Base-by-base conservation (phyloP, 306 rosid genomes). In the Coriaria nepalensis region DNA sequence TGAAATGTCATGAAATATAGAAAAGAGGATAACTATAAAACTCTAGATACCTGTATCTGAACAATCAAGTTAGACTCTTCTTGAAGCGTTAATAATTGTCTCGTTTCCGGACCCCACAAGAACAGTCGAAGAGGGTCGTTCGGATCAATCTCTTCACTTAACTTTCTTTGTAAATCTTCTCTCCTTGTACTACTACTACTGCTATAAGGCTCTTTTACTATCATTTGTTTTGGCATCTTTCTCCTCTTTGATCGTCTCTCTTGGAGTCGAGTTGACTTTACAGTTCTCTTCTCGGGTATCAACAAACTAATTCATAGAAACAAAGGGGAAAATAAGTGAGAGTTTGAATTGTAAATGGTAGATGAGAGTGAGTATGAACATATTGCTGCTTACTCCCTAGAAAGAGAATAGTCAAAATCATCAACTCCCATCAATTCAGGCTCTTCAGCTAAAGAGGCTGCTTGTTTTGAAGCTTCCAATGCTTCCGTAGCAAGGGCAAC, bases 21-120 rank as follows among this genome's bases (percentile, higher is more conserved):
- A 39, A 40, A 6, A 1, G 14, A 10, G 35, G 35, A 55, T 13
- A 35, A 11, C 8, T 13, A 10, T 35, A 33, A 44, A 10, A 37
- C 33, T 45, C 65, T 61, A 36, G 10, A 29, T 54, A 88, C 97
- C 93, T 88, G 90, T 63, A 88, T 66, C 61, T 57, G 76, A 49
- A 56, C 64, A 63, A 84, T 64, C 77, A 81, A 63, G 61, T 67
- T 65, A 40, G 78, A 52, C 69, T 88, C 97, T 68, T 88, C 97
- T 71, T 84, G 60, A 42, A 34, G 43, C 46, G 86, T 76, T 78
- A 88, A 78, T 57, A 81, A 86, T 58, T 78, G 82, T 66, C 56
- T 88, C 62, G 93, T 63, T 74, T 81, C 93, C 45, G 93, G 82
- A 57, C 76, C 83, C 73, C 79, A 62, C 64, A 84, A 66, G 77